A percentile compares a stretch with the other conserved stretches of the same genome.
phyloP scores from a whole-genome alignment of 2,329 filamentous ascomycete species.

The Ascochyta koolunga region DNA sequence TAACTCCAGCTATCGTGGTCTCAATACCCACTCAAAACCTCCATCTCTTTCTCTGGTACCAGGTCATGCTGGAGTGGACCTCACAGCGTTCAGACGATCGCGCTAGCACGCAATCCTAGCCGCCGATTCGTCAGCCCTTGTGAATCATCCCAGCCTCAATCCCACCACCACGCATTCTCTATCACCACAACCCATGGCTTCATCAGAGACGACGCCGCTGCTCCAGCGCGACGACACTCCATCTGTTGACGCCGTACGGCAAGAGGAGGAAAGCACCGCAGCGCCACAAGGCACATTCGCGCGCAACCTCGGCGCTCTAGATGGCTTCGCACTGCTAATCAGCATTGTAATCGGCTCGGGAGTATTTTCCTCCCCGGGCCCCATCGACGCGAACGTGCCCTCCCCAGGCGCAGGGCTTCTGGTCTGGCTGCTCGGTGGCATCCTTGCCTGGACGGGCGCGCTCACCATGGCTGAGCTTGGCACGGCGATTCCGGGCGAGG shows the following conservation, averaged over 20 bases:
- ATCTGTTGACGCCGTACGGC: conserved; percentile 10
- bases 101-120: conserved; percentile 16
- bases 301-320: conserved; percentile 37
- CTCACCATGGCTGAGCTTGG: conserved; percentile 68
- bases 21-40: no score
- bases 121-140: conserved; percentile 11
- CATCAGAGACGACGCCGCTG: conserved; percentile 33
- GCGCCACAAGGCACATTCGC: conserved; percentile 40
- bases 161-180: neutral
- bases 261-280: conserved; percentile 19
- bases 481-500: conserved; percentile 68
- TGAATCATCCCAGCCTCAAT: conserved; percentile 8
- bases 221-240: conserved; percentile 20
- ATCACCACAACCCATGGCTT: conserved; percentile 22
- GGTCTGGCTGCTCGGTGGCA: conserved; percentile 67
- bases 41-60: neutral
- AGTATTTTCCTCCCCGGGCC: conserved; percentile 68
- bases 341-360: conserved; percentile 70
- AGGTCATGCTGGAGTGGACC: neutral
- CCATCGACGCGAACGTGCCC: conserved; percentile 68
- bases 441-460: conserved; percentile 69
- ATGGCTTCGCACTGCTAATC: conserved; percentile 64
- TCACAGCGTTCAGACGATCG: neutral
- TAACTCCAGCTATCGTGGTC: neutral
- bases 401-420: conserved; percentile 64